Evolutionary conservation across 305 asterid genomes (phyloP).

Genomic region (Euphrasia arctica): DNA sequence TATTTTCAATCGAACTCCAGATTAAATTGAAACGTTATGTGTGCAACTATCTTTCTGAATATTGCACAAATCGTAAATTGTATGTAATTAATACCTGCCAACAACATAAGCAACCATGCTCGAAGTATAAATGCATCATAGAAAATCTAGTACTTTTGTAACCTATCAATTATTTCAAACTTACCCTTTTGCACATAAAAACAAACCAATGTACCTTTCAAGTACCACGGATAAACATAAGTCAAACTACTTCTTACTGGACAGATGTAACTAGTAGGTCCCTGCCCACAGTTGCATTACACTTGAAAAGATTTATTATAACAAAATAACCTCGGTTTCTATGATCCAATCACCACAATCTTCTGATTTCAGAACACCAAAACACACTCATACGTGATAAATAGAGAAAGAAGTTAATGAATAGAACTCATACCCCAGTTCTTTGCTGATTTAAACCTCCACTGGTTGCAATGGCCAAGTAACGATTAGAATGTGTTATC

Average conservation of each 20-base stretch:
- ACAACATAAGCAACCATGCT: conserved; percentile 16
- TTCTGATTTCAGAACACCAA: conserved; percentile 7
- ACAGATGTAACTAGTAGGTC: conserved; percentile 6
- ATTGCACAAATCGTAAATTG: not conserved
- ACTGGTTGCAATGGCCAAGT: conserved; percentile 87
- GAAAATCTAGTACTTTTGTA: conserved; percentile 7
- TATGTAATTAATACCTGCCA: not conserved
- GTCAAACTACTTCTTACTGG: not conserved
- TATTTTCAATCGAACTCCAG: conserved; percentile 19
- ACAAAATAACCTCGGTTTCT: not conserved
- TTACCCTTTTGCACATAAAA: not conserved
- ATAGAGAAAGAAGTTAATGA: conserved; percentile 4
- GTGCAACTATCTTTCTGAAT: conserved; percentile 6
- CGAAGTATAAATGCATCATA: not conserved
- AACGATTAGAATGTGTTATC: conserved; percentile 60
- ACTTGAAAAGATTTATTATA: not conserved
- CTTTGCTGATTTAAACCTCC: conserved; percentile 99
- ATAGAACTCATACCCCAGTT: conserved; percentile 70
- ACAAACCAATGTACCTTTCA: not conserved
- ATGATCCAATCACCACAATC: not conserved
- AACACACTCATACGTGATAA: conserved; percentile 7
- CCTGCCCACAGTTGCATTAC: not conserved
- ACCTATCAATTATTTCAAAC: not conserved
- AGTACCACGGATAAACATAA: conserved; percentile 2
- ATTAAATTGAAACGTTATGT: not conserved